Evolutionary conservation across 176 grass and related monocot species (phyloP).

Genomic region (Triticum dicoccoides): DNA sequence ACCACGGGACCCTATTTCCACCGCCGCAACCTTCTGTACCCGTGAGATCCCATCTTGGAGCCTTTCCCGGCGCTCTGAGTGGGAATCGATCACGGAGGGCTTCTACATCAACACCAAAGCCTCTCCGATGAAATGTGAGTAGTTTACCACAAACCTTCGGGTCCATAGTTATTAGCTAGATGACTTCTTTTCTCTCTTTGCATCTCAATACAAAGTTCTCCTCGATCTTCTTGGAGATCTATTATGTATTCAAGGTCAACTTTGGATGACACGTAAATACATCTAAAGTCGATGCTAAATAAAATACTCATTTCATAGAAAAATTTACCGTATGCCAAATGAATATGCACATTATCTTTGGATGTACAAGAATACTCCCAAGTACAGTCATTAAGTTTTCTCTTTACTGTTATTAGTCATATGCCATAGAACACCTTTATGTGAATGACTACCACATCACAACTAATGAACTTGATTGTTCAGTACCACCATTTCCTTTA

Average conservation of each 20-base stretch:
- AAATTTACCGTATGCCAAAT: not conserved
- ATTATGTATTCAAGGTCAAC: not conserved
- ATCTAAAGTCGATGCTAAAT: not conserved
- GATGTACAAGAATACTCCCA: not conserved
- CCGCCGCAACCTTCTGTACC: too few relatives aligned
- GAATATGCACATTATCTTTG: not conserved
- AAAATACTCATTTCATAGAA: not conserved
- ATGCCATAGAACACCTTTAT: not conserved
- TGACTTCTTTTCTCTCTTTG: too few relatives aligned
- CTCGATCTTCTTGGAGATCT: not conserved
- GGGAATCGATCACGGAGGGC: too few relatives aligned
- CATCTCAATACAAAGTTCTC: too few relatives aligned
- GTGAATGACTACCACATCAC: not conserved
- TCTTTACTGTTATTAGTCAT: not conserved
- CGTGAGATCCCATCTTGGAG: too few relatives aligned
- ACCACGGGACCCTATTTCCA: too few relatives aligned
- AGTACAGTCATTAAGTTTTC: not conserved
- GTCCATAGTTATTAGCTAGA: too few relatives aligned
- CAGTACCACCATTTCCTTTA: not conserved
- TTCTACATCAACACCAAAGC: too few relatives aligned
- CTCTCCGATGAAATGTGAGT: too few relatives aligned
- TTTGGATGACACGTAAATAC: not conserved
- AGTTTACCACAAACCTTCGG: too few relatives aligned
- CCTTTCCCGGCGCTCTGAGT: too few relatives aligned
- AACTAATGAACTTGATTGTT: too few relatives aligned